These are phyloP conservation scores for Eryngium alpinum DNA, from an alignment of 140 eudicot species.

Conservation along the genomic window DNA sequence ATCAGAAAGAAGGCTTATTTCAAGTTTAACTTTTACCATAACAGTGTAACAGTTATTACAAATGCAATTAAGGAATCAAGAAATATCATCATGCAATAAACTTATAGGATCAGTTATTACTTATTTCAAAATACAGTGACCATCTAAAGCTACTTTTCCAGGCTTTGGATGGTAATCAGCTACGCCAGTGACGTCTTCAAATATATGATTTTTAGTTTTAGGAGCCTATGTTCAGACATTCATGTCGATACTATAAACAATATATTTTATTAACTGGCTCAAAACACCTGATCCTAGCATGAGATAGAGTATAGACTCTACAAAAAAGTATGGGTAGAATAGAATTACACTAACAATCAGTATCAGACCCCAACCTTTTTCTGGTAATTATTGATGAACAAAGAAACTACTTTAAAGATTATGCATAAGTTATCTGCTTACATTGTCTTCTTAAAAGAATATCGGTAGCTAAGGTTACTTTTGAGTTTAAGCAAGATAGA, in stretches of 20 bases:
- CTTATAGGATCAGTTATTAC: background rate
- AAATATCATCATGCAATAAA: background rate
- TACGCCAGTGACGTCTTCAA: background rate
- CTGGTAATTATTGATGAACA: background rate
- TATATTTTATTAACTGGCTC: background rate
- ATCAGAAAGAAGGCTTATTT: conserved; percentile 4
- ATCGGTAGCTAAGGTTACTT: background rate
- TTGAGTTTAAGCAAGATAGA: background rate
- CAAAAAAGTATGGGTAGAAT: background rate
- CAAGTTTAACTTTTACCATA: background rate
- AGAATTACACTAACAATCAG: background rate
- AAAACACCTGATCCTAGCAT: background rate
- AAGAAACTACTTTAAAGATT: background rate
- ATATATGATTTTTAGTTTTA: background rate
- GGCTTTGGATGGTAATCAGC: background rate
- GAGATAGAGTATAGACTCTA: background rate
- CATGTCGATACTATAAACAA: no score
- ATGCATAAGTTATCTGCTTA: background rate
- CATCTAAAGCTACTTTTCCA: background rate
- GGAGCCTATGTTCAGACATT: background rate
- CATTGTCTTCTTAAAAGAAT: background rate
- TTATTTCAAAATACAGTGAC: background rate
- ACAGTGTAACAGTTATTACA: background rate
- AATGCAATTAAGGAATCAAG: background rate
- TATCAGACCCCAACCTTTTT: background rate